Conservation (phyloP, 257 asterid genomes). For the Petunia axillaris region DNA sequence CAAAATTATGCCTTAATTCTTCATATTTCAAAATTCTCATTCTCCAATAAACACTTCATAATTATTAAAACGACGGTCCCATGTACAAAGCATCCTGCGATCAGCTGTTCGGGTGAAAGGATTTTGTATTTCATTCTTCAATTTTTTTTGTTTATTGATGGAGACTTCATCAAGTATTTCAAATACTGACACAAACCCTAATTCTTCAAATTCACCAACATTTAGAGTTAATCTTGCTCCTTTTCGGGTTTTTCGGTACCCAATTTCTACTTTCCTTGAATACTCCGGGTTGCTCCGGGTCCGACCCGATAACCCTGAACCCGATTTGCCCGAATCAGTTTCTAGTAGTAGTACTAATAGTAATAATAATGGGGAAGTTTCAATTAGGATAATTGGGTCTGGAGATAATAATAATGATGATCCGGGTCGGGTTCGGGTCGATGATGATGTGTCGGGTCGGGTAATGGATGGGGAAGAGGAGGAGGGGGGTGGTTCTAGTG, state of each 20-base stretch:
- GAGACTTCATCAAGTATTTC: conserved; percentile 1
- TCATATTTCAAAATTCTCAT: background rate
- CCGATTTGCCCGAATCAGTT: conserved; percentile 38
- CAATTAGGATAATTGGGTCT: conserved; percentile 63
- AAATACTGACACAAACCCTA: background rate
- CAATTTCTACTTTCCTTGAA: conserved; percentile 67
- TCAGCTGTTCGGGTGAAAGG: too few species aligned
- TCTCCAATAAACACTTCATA: too few species aligned
- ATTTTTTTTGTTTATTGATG: background rate
- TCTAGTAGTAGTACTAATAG: conserved; percentile 27
- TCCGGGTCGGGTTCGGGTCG: conserved; percentile 37
- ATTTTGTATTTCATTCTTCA: background rate
- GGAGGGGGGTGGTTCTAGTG: conserved; percentile 29
- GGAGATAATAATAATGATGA: conserved; percentile 31
- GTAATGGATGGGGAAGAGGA: conserved; percentile 34
- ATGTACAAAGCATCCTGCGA: too few species aligned
- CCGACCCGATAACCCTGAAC: conserved; percentile 64
- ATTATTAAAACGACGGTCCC: too few species aligned
- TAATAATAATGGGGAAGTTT: conserved; percentile 54
- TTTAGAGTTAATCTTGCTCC: conserved; percentile 32
- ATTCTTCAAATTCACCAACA: conserved; percentile 8
- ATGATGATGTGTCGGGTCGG: conserved; percentile 37
- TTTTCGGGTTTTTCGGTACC: conserved; percentile 53
- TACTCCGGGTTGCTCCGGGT: conserved; percentile 67
- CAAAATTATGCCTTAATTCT: too few species aligned